phyloP scores from a whole-genome alignment of 768 basidiomycete genomes.

The Neoboletus magnificus region DNA sequence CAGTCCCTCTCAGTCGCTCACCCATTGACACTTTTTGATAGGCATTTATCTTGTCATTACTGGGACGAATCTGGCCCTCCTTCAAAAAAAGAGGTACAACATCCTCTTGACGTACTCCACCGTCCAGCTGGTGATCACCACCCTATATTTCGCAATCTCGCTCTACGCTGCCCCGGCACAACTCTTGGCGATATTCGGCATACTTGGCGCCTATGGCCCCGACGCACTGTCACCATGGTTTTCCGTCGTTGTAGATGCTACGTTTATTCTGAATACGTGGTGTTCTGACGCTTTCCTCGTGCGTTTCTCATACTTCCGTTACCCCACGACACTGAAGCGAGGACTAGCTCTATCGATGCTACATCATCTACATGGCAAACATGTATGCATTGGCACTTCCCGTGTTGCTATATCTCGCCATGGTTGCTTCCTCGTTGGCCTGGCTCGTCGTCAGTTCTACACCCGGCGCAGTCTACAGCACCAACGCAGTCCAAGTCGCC shows the following conservation, averaged over 20 bases:
- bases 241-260: constrained; percentile 2
- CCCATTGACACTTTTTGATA: not conserved
- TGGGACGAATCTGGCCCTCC: constrained; percentile 10
- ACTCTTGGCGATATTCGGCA: constrained; percentile 7
- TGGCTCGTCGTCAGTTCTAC: constrained; percentile 13
- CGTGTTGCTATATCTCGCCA: constrained; percentile 14
- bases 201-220: constrained; percentile 1
- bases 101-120: constrained; percentile 12
- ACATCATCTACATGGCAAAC: constrained; percentile 18
- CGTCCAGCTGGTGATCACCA: constrained; percentile 18
- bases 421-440: constrained; percentile 13
- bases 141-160: constrained; percentile 18
- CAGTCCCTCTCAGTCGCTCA: too few relatives aligned
- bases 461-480: constrained; percentile 19
- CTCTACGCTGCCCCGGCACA: constrained; percentile 17
- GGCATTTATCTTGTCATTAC: constrained; percentile 17
- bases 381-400: not conserved
- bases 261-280: constrained; percentile 22
- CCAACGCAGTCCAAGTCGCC: constrained; percentile 9
- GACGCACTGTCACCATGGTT: constrained; percentile 19
- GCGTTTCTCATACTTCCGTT: not conserved
- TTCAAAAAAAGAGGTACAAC: constrained; percentile 14
- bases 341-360: constrained; percentile 20
- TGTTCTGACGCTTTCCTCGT: constrained; percentile 23
- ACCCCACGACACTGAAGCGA: not conserved